These are phyloP conservation scores for Kickxella alabastrina DNA, from an alignment of 192 early-diverging fungal species.

Conservation along the genomic window DNA sequence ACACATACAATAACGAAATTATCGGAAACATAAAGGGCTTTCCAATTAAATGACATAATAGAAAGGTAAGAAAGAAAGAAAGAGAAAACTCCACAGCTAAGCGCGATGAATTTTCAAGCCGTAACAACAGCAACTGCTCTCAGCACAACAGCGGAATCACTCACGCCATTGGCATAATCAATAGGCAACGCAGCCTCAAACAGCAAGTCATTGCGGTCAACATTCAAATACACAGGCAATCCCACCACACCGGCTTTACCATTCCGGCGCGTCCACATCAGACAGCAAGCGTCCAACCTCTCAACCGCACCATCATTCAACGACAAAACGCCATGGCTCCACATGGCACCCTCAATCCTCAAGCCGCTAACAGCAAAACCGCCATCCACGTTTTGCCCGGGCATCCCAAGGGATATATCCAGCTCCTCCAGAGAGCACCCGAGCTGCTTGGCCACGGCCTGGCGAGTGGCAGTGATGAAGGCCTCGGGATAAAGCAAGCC, in stretches of 20 bases:
- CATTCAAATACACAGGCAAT: conserved; percentile 67
- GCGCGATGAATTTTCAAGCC: conserved; percentile 4
- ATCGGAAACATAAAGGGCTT: not conserved
- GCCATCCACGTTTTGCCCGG: not conserved
- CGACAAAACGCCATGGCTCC: conserved; percentile 22
- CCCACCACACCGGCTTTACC: not conserved
- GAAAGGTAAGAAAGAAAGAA: not conserved
- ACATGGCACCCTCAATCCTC: conserved; percentile 52
- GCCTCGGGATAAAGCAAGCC: conserved; percentile 87
- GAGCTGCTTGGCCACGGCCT: conserved; percentile 69
- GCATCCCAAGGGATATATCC: conserved; percentile 50
- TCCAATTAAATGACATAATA: not conserved
- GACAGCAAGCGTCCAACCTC: conserved; percentile 21
- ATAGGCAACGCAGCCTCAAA: conserved; percentile 51
- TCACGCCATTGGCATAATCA: not conserved
- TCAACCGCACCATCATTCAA: conserved; percentile 40
- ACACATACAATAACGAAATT: no score
- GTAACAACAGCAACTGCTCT: conserved; percentile 59
- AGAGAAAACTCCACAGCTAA: not conserved
- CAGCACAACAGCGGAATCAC: conserved; percentile 47
- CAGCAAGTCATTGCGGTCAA: conserved; percentile 57
- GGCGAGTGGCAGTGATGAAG: conserved; percentile 86
- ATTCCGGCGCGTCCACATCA: conserved; percentile 33
- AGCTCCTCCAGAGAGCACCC: conserved; percentile 83
- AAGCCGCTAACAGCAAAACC: conserved; percentile 38